Evolutionary conservation across 441 rosid genomes (phyloP), one percentile per base, ranked within the genome.

Genomic region (Eutrema salsugineum): DNA sequence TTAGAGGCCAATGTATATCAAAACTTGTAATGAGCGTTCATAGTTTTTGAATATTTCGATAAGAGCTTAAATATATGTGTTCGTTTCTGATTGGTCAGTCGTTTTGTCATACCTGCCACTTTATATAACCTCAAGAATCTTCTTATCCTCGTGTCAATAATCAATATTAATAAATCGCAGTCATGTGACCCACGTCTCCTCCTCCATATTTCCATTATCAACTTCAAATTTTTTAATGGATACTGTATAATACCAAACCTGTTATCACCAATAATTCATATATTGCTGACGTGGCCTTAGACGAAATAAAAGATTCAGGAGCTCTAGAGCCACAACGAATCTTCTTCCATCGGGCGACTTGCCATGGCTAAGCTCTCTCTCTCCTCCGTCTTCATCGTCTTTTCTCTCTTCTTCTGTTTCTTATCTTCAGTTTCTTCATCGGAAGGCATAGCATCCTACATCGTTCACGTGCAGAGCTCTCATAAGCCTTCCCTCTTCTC

Each of bases 401-500:
- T 77, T 62, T 22, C 70, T 78, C 59, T 78, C 66, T 55, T 43
- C 72, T 46, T 76, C 57, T 42, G 71, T 51, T 61, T 24, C n/a
- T 42, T 58, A 11, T 56, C 51, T 2, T 74, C 73, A 14, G 48
- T 77, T 5, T 62, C 73, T 4, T 69, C 81, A 19, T 67, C 73
- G 0, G 73, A 77, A 50, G 50, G n/a, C 24, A 78, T 76, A 0
- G 82, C 83, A 19, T 70, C 80, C 36, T 93, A 84, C 86, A 87
- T 93, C 73, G 71, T 93, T 79, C 91, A 88, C 68, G 85, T 84
- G 15, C 82, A 88, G 1, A 73, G 78, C 57, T 72, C 91, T 27
- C 90, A 83, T 71, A 90, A 80, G 80, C 98, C 94, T 0, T 1
- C 88, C 40, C 77, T 79, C 50, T 86, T 85, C 78, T 68, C 83